These are phyloP conservation scores for Lyophyllum shimeji DNA, from an alignment of 768 basidiomycete species.

Conservation along the genomic window DNA sequence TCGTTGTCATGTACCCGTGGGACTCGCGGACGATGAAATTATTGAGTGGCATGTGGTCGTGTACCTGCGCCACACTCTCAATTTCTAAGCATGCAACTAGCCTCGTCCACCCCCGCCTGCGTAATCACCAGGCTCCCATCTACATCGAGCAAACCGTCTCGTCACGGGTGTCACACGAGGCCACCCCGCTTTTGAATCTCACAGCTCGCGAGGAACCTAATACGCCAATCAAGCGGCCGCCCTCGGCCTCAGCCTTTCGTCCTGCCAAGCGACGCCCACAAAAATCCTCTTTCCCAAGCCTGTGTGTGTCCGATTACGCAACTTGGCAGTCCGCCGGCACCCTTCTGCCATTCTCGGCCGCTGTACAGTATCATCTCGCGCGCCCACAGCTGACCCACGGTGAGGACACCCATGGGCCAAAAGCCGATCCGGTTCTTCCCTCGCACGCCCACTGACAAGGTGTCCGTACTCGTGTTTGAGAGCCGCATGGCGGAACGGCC, in stretches of 20 bases:
- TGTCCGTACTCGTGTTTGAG: not conserved
- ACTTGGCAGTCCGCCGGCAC: not conserved
- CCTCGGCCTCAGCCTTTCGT: not conserved
- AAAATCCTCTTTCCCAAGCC: not conserved
- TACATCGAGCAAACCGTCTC: not conserved
- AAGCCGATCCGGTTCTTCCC: no score
- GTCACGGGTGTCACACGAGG: not conserved
- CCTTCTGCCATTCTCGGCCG: not conserved
- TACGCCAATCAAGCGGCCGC: not conserved
- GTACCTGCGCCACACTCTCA: constrained; percentile 1
- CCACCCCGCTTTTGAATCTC: not conserved
- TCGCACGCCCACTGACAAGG: not conserved
- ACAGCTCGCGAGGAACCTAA: not conserved
- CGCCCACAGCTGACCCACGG: not conserved
- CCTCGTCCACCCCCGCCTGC: not conserved
- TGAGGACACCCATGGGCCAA: no score
- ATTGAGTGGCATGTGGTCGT: not conserved
- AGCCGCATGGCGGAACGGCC: not conserved
- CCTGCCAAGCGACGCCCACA: not conserved
- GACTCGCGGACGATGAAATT: not conserved
- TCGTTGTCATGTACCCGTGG: not conserved
- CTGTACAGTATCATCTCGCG: not conserved
- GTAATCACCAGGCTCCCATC: not conserved
- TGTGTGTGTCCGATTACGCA: not conserved
- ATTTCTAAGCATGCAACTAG: not conserved